These are phyloP conservation scores for Actinomortierella ambigua DNA, from an alignment of 371 early-diverging fungal species.

Conservation along the genomic window DNA sequence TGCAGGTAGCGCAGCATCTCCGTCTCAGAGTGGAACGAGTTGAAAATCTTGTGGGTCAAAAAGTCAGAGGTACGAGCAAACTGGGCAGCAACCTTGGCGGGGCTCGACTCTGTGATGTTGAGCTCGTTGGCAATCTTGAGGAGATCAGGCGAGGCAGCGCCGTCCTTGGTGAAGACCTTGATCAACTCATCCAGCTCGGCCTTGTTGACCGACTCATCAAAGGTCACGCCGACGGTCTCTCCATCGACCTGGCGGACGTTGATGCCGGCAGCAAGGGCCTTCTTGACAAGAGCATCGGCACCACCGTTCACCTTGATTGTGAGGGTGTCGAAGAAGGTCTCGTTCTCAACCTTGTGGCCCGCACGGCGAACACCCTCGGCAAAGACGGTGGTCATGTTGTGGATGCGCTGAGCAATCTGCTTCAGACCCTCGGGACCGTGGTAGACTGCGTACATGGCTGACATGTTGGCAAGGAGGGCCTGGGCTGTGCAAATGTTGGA, in stretches of 20 bases:
- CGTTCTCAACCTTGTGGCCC: conserved; percentile 81
- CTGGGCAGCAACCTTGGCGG: conserved; percentile 61
- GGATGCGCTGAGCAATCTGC: conserved; percentile 90
- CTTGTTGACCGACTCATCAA: conserved; percentile 91
- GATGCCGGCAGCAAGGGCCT: conserved; percentile 79
- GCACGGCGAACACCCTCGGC: conserved; percentile 74
- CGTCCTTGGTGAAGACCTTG: conserved; percentile 67
- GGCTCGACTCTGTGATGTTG: conserved; percentile 50
- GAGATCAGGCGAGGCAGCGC: conserved; percentile 52
- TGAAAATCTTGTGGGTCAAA: conserved; percentile 91
- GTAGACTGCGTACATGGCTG: conserved; percentile 95
- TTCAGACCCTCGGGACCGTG: conserved; percentile 94
- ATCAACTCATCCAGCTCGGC: conserved; percentile 80
- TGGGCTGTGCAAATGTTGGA: conserved; percentile 98
- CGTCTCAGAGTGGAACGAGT: conserved; percentile 97
- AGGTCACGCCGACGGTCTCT: conserved; percentile 77
- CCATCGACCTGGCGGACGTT: conserved; percentile 86
- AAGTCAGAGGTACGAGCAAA: conserved; percentile 78
- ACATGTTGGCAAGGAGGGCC: conserved; percentile 92
- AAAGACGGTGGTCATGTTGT: conserved; percentile 82
- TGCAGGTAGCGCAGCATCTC: conserved; percentile 96
- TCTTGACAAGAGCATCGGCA: conserved; percentile 63
- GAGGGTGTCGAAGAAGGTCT: conserved; percentile 94
- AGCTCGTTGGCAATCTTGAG: conserved; percentile 51
- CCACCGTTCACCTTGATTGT: conserved; percentile 73